Base-by-base conservation (phyloP, 2,329 filamentous ascomycete species). In the Mariannaea elegans region DNA sequence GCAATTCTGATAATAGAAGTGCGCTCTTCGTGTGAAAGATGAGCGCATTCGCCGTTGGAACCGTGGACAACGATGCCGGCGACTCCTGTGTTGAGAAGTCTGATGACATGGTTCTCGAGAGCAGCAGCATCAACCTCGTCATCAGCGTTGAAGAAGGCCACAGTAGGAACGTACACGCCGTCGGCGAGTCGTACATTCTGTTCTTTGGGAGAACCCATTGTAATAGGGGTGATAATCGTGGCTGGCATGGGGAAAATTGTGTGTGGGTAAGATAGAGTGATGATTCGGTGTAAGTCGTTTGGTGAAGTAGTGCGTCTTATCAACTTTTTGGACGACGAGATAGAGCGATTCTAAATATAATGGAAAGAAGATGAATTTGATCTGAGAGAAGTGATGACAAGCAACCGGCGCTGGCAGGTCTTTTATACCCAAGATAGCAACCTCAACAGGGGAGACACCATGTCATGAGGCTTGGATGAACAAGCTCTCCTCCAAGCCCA, bases 21-120 rank as follows among this genome's bases (percentile, higher is more conserved):
- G 57, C 91, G 87, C 77, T 94, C 92, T 21, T 84, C 80, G 65
- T 89, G 88, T 24, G 88, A 88, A 27, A 95, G 82, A 72, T 94
- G 91, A 16, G 93, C 91, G 5, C 91, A 91, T 79, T 95, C 92
- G 69, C 92, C 92, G 71, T 94, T 95, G 71, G 89, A 93, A 44
- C 92, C 92, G 73, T 94, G 91, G 9, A 90, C 92, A 47, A 91
- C 90, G 48, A 95, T 83, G 12, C 91, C 91, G 21, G 88, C 84
- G 49, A 94, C 87, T 59, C 91, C 90, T 32, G 90, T 85, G 69
- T 88, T 82, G 46, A 90, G 90, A 8, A 77, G 68, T 34, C 74
- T 71, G 46, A 75, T 69, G 44, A 77, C 62, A 41, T 78, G 76
- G 24, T 67, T 65, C 50, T 75, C 71, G 46, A 76, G 71, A 2